These are phyloP conservation scores for Clonostachys sp. DNA, from an alignment of 2,329 filamentous ascomycete genomes.

Conservation along the genomic window DNA sequence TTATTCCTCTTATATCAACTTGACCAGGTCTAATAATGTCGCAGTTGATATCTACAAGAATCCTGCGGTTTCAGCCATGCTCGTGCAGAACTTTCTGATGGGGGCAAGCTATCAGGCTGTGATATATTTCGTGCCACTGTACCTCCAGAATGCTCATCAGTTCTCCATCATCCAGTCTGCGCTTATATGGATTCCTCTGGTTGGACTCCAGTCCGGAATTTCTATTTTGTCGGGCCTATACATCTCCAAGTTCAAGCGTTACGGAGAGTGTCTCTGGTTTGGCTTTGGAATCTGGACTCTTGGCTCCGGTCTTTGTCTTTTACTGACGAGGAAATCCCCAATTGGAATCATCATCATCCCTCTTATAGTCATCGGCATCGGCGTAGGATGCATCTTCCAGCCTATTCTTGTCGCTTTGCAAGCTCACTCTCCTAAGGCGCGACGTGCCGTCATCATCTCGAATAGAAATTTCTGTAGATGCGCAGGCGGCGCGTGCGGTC, in stretches of 20 bases:
- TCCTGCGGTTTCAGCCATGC: constrained; percentile 45
- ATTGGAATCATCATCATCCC: constrained; percentile 42
- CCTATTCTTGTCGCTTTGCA: constrained; percentile 51
- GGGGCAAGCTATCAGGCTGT: constrained; percentile 55
- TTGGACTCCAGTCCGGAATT: constrained; percentile 36
- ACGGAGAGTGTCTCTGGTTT: constrained; percentile 52
- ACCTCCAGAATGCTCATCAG: constrained; percentile 50
- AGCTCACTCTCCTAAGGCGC: constrained; percentile 48
- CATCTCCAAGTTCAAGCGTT: constrained; percentile 50
- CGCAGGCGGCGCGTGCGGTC: constrained; percentile 33
- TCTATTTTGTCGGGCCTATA: constrained; percentile 50
- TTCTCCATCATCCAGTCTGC: constrained; percentile 38
- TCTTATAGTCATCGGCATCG: constrained; percentile 42
- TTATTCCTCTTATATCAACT: not conserved
- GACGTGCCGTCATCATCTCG: constrained; percentile 58
- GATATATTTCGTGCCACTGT: constrained; percentile 58
- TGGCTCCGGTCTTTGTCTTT: constrained; percentile 45
- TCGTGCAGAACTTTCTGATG: constrained; percentile 55
- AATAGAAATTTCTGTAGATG: constrained; percentile 59
- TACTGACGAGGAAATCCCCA: constrained; percentile 38
- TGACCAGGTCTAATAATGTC: not conserved
- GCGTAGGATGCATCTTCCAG: constrained; percentile 45
- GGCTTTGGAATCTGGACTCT: constrained; percentile 27
- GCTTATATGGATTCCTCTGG: constrained; percentile 42
- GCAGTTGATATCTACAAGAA: constrained; percentile 49